These are phyloP conservation scores for Tylopilus subfusipes DNA, from an alignment of 768 basidiomycete genomes.

Conservation along the genomic window DNA sequence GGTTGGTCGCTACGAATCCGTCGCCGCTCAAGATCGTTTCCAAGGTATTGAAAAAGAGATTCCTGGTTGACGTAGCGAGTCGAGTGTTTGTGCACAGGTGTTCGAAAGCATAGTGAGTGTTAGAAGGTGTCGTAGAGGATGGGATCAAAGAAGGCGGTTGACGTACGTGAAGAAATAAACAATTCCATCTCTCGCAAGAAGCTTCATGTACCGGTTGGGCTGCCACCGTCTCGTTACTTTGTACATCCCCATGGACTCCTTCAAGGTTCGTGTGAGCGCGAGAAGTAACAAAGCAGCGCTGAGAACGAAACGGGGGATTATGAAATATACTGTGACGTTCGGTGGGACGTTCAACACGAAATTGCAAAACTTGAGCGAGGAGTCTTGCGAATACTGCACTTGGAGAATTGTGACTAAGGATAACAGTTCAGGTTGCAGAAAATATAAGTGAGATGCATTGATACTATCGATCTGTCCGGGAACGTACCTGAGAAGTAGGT, in stretches of 20 bases:
- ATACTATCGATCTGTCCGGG: not conserved
- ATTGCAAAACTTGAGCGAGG: not conserved
- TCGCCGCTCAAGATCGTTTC: not conserved
- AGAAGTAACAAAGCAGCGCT: not conserved
- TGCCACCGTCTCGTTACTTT: not conserved
- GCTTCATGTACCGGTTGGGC: not conserved
- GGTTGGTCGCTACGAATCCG: no score
- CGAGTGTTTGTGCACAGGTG: no score
- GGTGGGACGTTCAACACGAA: not conserved
- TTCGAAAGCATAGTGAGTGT: not conserved
- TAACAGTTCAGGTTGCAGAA: no score
- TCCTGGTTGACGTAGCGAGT: no score
- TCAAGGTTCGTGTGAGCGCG: not conserved
- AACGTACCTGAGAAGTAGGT: not conserved
- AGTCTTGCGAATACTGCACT: not conserved
- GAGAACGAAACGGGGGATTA: not conserved
- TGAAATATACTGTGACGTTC: not conserved
- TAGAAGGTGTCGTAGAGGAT: not conserved
- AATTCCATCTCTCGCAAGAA: not conserved
- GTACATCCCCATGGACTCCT: not conserved
- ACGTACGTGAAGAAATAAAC: not conserved
- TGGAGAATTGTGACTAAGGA: not conserved
- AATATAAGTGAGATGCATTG: no score
- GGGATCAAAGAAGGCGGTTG: not conserved
- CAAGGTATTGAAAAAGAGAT: not conserved